Percentiles rank a stretch among this genome's conserved stretches.
These are phyloP conservation scores for Sanghuangporus weigelae DNA, from an alignment of 1,284 basidiomycete species.

Conservation along the genomic window DNA sequence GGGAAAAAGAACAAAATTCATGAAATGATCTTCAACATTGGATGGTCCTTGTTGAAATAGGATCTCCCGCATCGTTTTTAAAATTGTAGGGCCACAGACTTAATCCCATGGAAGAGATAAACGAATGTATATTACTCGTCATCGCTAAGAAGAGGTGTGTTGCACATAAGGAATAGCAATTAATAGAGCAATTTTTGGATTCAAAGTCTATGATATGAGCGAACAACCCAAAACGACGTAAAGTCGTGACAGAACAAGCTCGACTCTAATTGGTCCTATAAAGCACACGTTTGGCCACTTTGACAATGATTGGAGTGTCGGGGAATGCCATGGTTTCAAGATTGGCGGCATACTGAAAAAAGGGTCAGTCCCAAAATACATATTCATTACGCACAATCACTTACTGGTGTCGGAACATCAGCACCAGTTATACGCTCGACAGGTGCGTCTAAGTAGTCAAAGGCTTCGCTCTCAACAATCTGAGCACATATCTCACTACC, in stretches of 20 bases:
- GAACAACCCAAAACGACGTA: not conserved
- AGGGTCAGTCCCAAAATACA: not conserved
- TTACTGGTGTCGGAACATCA: conserved; percentile 91
- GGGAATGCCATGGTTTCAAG: conserved; percentile 92
- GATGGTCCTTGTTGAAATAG: not conserved
- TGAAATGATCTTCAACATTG: not conserved
- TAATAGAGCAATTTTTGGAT: conserved; percentile 7
- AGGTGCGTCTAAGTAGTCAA: conserved; percentile 96
- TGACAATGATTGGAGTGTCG: conserved; percentile 79
- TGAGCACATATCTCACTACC: conserved; percentile 98
- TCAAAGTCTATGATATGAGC: not conserved
- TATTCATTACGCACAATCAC: conserved; percentile 30
- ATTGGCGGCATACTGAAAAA: conserved; percentile 75
- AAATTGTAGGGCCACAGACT: not conserved
- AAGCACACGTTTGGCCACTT: conserved; percentile 88
- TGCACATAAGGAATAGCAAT: not conserved
- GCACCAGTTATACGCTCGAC: conserved; percentile 98
- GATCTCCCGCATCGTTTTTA: not conserved
- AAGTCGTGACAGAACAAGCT: not conserved
- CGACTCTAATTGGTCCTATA: conserved; percentile 71
- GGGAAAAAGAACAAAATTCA: not conserved
- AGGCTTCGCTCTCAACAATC: conserved; percentile 93
- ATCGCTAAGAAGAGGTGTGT: not conserved
- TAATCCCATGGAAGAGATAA: not conserved
- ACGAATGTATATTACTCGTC: conserved; percentile 10